Evolutionary conservation across 225 moss, liverwort and hornwort genomes (phyloP), one percentile per base, ranked within the genome.

Genomic region (Sphagnum tenellum): DNA sequence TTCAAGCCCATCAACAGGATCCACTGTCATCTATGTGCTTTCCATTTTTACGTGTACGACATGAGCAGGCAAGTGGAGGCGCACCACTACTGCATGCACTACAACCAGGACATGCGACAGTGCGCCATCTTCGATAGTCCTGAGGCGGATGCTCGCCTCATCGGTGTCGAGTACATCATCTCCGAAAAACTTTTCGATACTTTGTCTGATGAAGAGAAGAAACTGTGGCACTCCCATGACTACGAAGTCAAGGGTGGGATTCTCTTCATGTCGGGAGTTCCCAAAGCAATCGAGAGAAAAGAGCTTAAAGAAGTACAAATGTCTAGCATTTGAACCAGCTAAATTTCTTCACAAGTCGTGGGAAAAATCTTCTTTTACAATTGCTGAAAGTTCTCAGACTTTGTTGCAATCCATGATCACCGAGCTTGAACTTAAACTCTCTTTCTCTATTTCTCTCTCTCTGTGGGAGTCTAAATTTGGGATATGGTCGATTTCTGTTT

Each of bases 111-210:
- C 6, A 64, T 92, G 76, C 74, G 89, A 47, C 89, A 92, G 71
- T 92, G 91, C 44, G 56, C 87, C 57, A 82, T 92, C 48, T 92
- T 81, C 50, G 78, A 72, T 62, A 70, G 67, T 13, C 78, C 86
- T 0, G 87, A 82, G 14, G 49, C 56, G 57, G 79, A 87, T 8
- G 91, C 91, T 4, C 74, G 48, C 56, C 70, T 92, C 11, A 87
- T 92, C 62, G 89, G 91, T 8, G 75, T 92, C 47, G 91, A 92
- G 78, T 92, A 92, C n/a, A 89, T 88, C 13, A 75, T 92, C 44
- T 77, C 89, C 6, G 85, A 92, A 68, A 80, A 83, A 69, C 52
- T 92, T 67, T 92, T 75, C 65, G 77, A 73, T 8, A 68, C 74
- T 47, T 75, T 88, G 69, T 85, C 92, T 10, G 89, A 89, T 2